A percentile compares a stretch with the other conserved stretches of the same genome.
Evolutionary conservation across 176 grass and related monocot genomes (phyloP).

Genomic region (Ensete glaucum): DNA sequence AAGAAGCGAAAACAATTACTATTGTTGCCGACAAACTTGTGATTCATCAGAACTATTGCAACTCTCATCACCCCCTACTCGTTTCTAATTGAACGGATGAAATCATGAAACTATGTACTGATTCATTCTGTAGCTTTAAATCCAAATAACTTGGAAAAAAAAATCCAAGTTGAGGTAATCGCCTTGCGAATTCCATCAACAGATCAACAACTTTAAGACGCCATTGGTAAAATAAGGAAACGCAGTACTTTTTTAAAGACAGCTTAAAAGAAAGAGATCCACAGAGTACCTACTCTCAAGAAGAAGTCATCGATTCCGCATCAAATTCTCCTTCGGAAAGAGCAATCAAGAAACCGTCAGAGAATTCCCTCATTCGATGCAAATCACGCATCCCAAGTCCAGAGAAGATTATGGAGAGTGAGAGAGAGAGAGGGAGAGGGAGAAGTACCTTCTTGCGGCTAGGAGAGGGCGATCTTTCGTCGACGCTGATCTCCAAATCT

Average conservation of each 20-base stretch:
- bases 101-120: not conserved
- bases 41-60: too few relatives aligned
- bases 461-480: not conserved
- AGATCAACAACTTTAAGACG: not conserved
- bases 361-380: not conserved
- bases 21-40: not conserved
- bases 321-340: not conserved
- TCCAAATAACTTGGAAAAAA: too few relatives aligned
- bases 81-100: not conserved
- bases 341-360: not conserved
- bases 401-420: too few relatives aligned
- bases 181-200: not conserved
- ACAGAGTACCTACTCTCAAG: not conserved
- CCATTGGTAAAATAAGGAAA: not conserved
- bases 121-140: too few relatives aligned
- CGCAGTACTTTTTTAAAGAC: too few relatives aligned
- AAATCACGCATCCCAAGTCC: not conserved
- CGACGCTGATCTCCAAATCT: not conserved
- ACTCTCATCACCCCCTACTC: not conserved
- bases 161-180: too few relatives aligned
- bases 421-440: too few relatives aligned
- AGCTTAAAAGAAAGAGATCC: not conserved
- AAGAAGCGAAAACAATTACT: not conserved
- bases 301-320: not conserved
- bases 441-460: too few relatives aligned